Percentiles rank a stretch among this genome's conserved stretches.
Conservation (phyloP, 108 stramenopile species). For the Discostella stelligeroides region DNA sequence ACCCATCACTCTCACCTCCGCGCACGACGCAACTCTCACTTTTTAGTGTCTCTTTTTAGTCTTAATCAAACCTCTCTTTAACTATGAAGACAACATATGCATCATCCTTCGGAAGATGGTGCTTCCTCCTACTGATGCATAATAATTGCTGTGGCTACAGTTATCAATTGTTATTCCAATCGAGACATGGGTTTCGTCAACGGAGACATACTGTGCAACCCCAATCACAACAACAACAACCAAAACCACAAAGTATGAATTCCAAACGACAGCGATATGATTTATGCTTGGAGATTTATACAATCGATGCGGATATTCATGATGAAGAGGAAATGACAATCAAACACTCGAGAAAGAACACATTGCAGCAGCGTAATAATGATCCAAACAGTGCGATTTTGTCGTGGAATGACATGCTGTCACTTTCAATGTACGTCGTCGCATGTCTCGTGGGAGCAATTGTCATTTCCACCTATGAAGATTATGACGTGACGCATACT, state of each 20-base stretch:
- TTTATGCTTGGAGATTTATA: neutral
- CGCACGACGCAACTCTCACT: too few species aligned
- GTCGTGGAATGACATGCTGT: constrained; percentile 22
- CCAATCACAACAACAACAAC: too few species aligned
- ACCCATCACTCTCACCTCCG: neutral
- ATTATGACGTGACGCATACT: constrained; percentile 52
- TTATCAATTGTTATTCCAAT: too few species aligned
- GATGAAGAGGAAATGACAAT: too few species aligned
- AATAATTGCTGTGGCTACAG: too few species aligned
- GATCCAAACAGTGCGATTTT: neutral
- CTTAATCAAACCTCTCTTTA: neutral
- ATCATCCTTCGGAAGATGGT: too few species aligned
- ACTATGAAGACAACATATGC: too few species aligned
- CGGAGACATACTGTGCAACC: too few species aligned
- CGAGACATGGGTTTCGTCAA: too few species aligned
- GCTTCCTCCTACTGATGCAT: too few species aligned
- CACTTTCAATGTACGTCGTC: constrained; percentile 24
- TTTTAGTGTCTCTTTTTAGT: too few species aligned
- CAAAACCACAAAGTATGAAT: too few species aligned
- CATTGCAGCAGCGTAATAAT: neutral
- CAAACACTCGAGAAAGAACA: neutral
- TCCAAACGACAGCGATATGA: neutral
- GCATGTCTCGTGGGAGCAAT: constrained; percentile 29
- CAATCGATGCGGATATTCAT: neutral
- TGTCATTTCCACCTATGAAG: constrained; percentile 48